These are phyloP conservation scores for Zangia roseola DNA, from an alignment of 768 basidiomycete genomes.

Conservation along the genomic window DNA sequence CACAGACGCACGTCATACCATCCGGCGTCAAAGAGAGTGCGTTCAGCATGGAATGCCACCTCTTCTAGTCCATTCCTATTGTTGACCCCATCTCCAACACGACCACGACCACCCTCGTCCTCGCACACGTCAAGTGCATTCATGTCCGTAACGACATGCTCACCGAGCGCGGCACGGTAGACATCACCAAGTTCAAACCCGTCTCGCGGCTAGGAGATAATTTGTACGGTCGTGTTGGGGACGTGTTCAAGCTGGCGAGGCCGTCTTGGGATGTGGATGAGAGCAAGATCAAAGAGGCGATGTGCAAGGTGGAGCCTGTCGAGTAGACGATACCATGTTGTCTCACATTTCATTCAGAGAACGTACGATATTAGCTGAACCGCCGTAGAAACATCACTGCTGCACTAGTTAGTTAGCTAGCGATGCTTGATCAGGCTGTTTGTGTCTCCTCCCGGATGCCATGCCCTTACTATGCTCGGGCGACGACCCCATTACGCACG, in stretches of 20 bases:
- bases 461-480: too few relatives aligned
- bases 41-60: constrained; percentile 47
- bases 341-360: too few relatives aligned
- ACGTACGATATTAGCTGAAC: too few relatives aligned
- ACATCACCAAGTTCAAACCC: constrained; percentile 35
- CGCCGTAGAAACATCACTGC: too few relatives aligned
- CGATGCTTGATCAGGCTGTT: too few relatives aligned
- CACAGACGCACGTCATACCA: constrained; percentile 38
- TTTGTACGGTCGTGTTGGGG: constrained; percentile 32
- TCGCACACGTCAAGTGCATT: constrained; percentile 39
- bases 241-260: constrained; percentile 24
- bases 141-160: constrained; percentile 43
- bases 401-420: too few relatives aligned
- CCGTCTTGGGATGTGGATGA: constrained; percentile 19
- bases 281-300: constrained; percentile 6
- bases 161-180: constrained; percentile 34
- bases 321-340: too few relatives aligned
- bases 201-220: constrained; percentile 40
- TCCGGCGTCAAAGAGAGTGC: constrained; percentile 44
- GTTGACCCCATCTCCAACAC: constrained; percentile 31
- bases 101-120: constrained; percentile 33
- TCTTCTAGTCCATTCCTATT: constrained; percentile 37
- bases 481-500: too few relatives aligned
- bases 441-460: too few relatives aligned
- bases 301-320: too few relatives aligned